Evolutionary conservation across 805 yeast genomes (phyloP), one percentile per base, ranked within the genome.

Genomic region (Wickerhamomyces hampshirensis): DNA sequence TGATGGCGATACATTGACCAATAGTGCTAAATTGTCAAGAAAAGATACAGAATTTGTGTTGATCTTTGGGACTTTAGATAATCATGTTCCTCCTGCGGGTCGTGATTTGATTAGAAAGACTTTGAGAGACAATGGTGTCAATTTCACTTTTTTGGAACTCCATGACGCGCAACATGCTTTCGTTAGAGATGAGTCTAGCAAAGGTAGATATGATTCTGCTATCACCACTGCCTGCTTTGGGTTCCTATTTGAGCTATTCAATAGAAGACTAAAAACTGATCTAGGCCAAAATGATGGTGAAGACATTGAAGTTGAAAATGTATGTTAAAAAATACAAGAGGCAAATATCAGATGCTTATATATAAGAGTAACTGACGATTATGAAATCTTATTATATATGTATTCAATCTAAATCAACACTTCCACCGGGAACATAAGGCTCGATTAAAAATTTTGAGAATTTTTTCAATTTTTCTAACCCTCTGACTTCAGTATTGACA

Each of bases 401-500:
- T 16, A 6, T 13, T 28, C 17, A 41, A 8, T 36, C 45, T 36
- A 54, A 35, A 21, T 51, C 59, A 29, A 54, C 47, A 18, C 47
- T 38, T 11, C 37, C 44, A 23, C 70, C 70, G 13, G 91, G 87
- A 54, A 81, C 75, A 53, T 84, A 86, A 21, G 93, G 93, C 28
- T 78, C 72, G 34, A 87, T 63, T 53, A 91, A 73, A 66, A 82
- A 87, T 53, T 77, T 73, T 23, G 96, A 85, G 56, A 93, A 93
- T 59, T 79, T 75, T 59, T 76, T 80, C 61, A 93, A 72, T 56
- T 88, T 86, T 37, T 82, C 84, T 44, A 85, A 69, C 23, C 99
- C 99, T 63, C 99, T 79, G 38, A 93, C 93, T 66, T 93, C 99
- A 47, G 84, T 77, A 31, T 96, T 96, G 48, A 93, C 77, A 58